Percentiles rank a stretch among this genome's conserved stretches.
Evolutionary conservation across 202 grass and related monocot genomes (phyloP).

Genomic region (Schoenoplectus tabernaemontani): DNA sequence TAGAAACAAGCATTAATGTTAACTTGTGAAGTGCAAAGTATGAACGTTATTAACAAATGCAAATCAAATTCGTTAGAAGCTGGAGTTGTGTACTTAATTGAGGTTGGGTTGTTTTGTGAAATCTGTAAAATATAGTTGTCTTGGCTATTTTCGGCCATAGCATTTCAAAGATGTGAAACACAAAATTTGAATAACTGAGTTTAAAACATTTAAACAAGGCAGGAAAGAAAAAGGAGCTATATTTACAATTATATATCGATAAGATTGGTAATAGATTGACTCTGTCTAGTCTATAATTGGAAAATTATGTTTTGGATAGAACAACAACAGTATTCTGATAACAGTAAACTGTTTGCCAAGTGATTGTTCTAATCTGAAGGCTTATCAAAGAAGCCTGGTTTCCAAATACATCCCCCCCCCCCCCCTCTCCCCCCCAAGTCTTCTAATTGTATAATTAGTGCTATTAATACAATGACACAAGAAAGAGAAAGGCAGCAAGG

Average conservation of each 20-base stretch:
- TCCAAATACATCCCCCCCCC: too few species aligned
- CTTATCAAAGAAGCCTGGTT: too few species aligned
- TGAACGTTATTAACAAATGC: too few species aligned
- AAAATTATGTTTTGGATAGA: background rate
- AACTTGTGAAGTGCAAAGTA: too few species aligned
- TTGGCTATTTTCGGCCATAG: background rate
- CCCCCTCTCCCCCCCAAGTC: background rate
- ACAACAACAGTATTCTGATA: background rate
- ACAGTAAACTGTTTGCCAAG: background rate
- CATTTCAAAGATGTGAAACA: background rate
- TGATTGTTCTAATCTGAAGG: too few species aligned
- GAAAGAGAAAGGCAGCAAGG: background rate
- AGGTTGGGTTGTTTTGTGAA: background rate
- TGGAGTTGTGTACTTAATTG: background rate
- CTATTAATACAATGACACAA: background rate
- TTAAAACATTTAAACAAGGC: background rate
- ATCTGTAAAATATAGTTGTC: background rate
- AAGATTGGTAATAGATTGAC: background rate
- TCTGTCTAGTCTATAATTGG: background rate
- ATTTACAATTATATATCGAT: background rate
- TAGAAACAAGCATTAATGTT: background rate
- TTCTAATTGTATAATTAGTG: background rate
- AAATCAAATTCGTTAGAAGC: too few species aligned
- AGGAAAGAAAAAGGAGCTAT: background rate
- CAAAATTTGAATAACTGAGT: background rate